Percentiles rank a stretch among this genome's conserved stretches.
phyloP scores from a whole-genome alignment of 2,329 filamentous ascomycete species.

The Neurospora sp. region DNA sequence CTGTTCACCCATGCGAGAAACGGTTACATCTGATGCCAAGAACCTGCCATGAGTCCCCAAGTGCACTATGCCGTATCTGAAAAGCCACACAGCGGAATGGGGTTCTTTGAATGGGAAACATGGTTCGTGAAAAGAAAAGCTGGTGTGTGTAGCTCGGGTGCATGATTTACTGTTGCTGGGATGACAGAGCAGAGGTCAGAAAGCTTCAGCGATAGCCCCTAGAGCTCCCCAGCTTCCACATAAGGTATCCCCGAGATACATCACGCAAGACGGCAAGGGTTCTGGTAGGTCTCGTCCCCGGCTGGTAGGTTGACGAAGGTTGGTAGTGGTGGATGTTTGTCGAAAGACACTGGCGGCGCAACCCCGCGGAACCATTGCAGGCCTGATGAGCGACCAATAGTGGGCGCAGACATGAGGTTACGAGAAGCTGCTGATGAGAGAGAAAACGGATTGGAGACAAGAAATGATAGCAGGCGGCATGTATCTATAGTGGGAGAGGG shows the following conservation, averaged over 20 bases:
- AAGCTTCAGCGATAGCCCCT: neutral
- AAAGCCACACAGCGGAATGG: neutral
- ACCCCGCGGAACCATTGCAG: neutral
- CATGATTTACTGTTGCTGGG: neutral
- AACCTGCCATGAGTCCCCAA: neutral
- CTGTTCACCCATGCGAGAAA: neutral
- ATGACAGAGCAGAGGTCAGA: neutral
- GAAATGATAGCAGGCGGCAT: neutral
- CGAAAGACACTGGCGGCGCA: neutral
- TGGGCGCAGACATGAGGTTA: neutral
- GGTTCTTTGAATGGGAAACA: neutral
- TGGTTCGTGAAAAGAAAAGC: neutral
- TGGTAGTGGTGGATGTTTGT: neutral
- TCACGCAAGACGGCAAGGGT: neutral
- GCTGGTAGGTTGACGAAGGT: neutral
- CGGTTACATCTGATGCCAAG: neutral
- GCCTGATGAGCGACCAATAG: constrained; percentile 2
- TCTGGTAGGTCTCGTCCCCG: neutral
- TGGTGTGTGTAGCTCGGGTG: neutral
- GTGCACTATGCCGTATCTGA: neutral
- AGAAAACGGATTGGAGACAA: neutral
- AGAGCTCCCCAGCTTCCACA: neutral
- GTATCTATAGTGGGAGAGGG: neutral
- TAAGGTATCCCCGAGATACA: neutral
- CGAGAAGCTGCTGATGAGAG: neutral